These are phyloP conservation scores for Dioscorea cayenensis DNA, from an alignment of 116 monocot genomes.

Conservation along the genomic window DNA sequence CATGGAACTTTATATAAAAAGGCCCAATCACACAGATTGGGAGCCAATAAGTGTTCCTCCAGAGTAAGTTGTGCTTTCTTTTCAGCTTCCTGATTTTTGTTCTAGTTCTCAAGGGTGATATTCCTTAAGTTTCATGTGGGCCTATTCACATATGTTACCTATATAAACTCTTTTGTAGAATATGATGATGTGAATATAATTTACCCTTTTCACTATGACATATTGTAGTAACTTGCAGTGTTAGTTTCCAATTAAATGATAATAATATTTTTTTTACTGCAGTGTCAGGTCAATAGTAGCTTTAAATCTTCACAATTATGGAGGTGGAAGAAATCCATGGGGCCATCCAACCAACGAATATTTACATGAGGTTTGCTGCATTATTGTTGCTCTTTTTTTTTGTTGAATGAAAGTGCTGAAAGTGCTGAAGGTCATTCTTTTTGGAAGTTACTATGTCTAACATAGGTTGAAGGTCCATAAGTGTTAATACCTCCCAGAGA, in stretches of 20 bases:
- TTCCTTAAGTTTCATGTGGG: not conserved
- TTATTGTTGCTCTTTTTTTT: not conserved
- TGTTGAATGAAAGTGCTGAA: no score
- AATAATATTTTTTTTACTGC: constrained; percentile 15
- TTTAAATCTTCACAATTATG: constrained; percentile 90
- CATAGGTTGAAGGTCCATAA: no score
- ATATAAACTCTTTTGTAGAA: not conserved
- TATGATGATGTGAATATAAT: not conserved
- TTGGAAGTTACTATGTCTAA: no score
- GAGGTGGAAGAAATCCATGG: constrained; percentile 94
- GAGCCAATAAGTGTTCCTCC: constrained; percentile 69
- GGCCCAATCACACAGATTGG: constrained; percentile 64
- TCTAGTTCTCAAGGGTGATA: not conserved
- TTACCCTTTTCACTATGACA: not conserved
- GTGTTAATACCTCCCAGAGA: no score
- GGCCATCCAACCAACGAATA: constrained; percentile 77
- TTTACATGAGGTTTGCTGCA: constrained; percentile 59
- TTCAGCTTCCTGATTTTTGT: not conserved
- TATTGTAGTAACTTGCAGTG: no score
- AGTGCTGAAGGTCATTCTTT: no score
- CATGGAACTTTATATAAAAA: constrained; percentile 58
- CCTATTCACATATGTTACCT: not conserved
- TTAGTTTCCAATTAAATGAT: not conserved
- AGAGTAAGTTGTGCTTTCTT: constrained; percentile 36
- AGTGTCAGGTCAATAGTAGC: constrained; percentile 88